Conservation (phyloP, 306 rosid genomes). For the Medicago ruthenica region DNA sequence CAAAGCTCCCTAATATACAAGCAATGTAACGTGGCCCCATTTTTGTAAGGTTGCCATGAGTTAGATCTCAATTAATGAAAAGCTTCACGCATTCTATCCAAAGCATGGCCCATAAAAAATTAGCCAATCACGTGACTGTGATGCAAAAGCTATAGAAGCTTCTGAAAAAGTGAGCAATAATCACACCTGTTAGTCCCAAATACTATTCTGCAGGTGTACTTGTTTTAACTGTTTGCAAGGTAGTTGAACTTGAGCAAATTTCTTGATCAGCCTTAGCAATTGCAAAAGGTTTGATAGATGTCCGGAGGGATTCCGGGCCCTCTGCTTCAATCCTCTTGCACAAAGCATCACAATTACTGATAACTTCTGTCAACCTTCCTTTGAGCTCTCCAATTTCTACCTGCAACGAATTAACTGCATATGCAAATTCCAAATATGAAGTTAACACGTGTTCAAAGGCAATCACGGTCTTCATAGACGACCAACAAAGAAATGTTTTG, state of each 20-base stretch:
- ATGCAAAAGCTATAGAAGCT: conserved; percentile 41
- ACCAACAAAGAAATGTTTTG: too few relatives aligned
- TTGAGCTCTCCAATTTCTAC: conserved; percentile 93
- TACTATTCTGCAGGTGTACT: conserved; percentile 54
- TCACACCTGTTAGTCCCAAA: conserved; percentile 48
- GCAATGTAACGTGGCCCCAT: conserved; percentile 28
- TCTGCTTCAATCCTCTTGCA: conserved; percentile 76
- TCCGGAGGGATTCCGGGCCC: conserved; percentile 77
- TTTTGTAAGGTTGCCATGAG: conserved; percentile 29
- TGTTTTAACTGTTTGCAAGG: conserved; percentile 42
- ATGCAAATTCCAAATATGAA: conserved; percentile 19
- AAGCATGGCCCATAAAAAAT: conserved; percentile 36
- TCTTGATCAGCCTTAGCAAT: conserved; percentile 38
- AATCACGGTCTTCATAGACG: not conserved
- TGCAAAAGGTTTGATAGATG: conserved; percentile 69
- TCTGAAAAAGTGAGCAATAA: conserved; percentile 43
- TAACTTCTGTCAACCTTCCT: conserved; percentile 92
- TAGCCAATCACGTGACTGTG: conserved; percentile 34
- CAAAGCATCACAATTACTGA: conserved; percentile 84
- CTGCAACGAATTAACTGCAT: conserved; percentile 80
- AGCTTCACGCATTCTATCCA: conserved; percentile 34
- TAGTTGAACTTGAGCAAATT: conserved; percentile 42
- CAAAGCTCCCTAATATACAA: conserved; percentile 20
- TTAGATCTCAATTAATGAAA: conserved; percentile 33
- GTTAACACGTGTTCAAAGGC: conserved; percentile 35